phyloP scores from a whole-genome alignment of 345 rosid genomes.

The Euphorbia peplus region DNA sequence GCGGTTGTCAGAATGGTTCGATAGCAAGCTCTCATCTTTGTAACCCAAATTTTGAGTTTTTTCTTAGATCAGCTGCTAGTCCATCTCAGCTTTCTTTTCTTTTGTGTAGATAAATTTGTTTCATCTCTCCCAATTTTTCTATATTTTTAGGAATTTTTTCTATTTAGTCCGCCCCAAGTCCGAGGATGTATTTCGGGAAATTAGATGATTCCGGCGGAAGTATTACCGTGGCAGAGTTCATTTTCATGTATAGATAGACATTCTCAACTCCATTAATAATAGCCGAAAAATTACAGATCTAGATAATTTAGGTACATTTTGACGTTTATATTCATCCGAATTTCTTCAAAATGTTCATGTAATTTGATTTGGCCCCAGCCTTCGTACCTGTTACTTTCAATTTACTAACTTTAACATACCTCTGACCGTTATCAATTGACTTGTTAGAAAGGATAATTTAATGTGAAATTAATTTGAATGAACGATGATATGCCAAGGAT shows the following conservation, averaged over 20 bases:
- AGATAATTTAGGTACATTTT: too few species aligned
- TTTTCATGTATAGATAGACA: slow-evolving; percentile 41
- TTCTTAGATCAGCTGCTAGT: slow-evolving; percentile 15
- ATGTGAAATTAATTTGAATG: too few species aligned
- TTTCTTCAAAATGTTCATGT: too few species aligned
- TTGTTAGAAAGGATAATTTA: too few species aligned
- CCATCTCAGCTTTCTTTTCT: not conserved
- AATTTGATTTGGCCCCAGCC: too few species aligned
- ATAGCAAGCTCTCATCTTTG: slow-evolving; percentile 42
- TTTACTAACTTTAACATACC: too few species aligned
- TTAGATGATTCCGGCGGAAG: slow-evolving; percentile 32
- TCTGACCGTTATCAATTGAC: too few species aligned
- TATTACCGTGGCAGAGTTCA: slow-evolving; percentile 24
- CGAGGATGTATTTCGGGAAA: not conserved
- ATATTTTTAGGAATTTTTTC: slow-evolving; percentile 19
- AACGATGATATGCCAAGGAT: too few species aligned
- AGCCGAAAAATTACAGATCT: not conserved
- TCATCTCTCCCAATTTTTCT: not conserved
- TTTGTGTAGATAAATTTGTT: slow-evolving; percentile 6
- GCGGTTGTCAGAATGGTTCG: slow-evolving; percentile 58
- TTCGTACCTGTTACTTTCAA: too few species aligned
- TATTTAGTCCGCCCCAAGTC: not conserved
- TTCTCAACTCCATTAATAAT: slow-evolving; percentile 13
- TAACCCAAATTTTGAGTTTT: slow-evolving; percentile 20
- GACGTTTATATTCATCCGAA: too few species aligned